These are phyloP conservation scores for Auriscalpium microsporum DNA, from an alignment of 768 basidiomycete genomes.

Conservation along the genomic window DNA sequence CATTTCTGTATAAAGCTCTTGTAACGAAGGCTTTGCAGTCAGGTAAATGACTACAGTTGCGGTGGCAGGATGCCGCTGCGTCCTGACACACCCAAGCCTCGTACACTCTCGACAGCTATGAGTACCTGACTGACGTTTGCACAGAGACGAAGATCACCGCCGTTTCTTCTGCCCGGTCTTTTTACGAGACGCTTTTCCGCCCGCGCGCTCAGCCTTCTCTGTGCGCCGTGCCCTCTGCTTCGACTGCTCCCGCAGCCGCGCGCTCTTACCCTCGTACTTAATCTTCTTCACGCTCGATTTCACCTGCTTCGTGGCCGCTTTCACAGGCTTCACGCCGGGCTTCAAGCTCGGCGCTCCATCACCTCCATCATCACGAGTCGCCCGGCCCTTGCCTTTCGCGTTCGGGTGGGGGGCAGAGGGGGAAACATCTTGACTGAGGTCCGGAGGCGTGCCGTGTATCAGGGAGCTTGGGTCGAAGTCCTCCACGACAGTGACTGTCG, in stretches of 20 bases:
- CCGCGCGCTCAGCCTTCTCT: slow-evolving; percentile 67
- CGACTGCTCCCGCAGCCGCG: slow-evolving; percentile 47
- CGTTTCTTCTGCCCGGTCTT: slow-evolving; percentile 13
- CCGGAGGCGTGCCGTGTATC: slow-evolving; percentile 32
- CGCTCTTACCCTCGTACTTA: slow-evolving; percentile 65
- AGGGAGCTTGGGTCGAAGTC: slow-evolving; percentile 75
- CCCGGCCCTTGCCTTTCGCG: slow-evolving; percentile 17
- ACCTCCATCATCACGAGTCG: background rate
- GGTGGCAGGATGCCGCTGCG: no score
- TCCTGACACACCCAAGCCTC: no score
- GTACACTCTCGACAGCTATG: no score
- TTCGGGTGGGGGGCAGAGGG: slow-evolving; percentile 19
- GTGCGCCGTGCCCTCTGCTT: slow-evolving; percentile 58
- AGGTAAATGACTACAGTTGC: no score
- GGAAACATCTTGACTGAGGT: slow-evolving; percentile 1
- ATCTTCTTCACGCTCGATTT: slow-evolving; percentile 25
- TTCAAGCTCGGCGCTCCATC: background rate
- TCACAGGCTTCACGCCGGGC: background rate
- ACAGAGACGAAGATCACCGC: background rate
- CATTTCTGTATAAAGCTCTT: no score
- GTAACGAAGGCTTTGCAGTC: no score
- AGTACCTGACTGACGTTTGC: no score
- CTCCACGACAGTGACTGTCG: slow-evolving; percentile 86
- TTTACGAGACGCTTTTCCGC: slow-evolving; percentile 50
- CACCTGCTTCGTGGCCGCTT: slow-evolving; percentile 7